phyloP scores from a whole-genome alignment of 2,329 filamentous ascomycete species.

The Cercospora zeae-maydis region DNA sequence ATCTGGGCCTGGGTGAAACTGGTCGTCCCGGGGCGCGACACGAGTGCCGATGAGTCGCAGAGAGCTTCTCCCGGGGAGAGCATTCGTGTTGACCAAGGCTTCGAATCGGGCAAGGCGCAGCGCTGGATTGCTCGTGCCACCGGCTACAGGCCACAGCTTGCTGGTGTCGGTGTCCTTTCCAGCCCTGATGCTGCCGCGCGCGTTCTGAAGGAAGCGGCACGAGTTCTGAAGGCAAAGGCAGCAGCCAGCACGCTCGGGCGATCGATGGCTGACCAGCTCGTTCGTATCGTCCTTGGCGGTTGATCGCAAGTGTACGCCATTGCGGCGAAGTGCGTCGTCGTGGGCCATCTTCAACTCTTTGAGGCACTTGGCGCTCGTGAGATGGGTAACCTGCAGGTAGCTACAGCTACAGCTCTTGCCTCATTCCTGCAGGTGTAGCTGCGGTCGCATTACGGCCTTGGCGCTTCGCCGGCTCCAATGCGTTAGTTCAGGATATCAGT shows the following conservation, averaged over 20 bases:
- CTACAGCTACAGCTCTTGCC: background rate
- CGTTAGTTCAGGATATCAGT: background rate
- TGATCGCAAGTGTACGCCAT: background rate
- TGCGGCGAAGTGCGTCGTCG: constrained; percentile 1
- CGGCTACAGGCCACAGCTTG: constrained; percentile 4
- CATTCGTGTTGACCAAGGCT: constrained; percentile 7
- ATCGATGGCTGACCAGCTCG: constrained; percentile 9
- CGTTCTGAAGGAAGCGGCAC: constrained; percentile 9
- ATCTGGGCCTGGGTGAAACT: constrained; percentile 1
- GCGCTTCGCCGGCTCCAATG: background rate
- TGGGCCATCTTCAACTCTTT: background rate
- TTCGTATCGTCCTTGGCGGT: constrained; percentile 6
- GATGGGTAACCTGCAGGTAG: constrained; percentile 1
- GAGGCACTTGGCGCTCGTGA: background rate
- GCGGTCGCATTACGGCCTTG: background rate
- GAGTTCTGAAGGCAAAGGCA: constrained; percentile 9
- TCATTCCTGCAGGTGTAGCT: constrained; percentile 1
- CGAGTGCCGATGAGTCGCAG: background rate
- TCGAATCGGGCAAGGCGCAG: constrained; percentile 3
- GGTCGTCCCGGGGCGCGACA: background rate
- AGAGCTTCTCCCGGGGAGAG: background rate
- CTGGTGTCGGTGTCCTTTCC: constrained; percentile 7
- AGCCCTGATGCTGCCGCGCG: constrained; percentile 7
- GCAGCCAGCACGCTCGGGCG: constrained; percentile 6
- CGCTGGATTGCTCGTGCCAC: background rate